Evolutionary conservation across 192 early-diverging fungal species (phyloP).

Genomic region (Pilobolus umbonatus): DNA sequence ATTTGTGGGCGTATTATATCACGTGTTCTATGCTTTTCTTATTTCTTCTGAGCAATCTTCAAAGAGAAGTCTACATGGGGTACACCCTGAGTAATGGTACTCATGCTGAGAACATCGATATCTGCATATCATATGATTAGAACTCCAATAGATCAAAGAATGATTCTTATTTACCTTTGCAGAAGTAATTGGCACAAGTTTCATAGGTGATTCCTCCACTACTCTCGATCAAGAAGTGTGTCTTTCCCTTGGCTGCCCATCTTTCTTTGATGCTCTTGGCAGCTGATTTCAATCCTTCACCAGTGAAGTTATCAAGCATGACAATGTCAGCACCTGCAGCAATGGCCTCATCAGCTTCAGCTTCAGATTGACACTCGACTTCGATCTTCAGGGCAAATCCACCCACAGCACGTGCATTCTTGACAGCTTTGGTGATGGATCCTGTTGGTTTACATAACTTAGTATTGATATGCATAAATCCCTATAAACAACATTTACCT

Average conservation of each 20-base stretch:
- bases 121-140: too few species aligned
- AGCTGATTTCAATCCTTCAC: conserved; percentile 56
- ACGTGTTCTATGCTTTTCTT: background rate
- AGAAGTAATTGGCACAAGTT: conserved; percentile 76
- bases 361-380: conserved; percentile 90
- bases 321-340: conserved; percentile 93
- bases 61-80: conserved; percentile 97
- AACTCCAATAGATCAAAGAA: background rate
- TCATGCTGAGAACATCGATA: conserved; percentile 87
- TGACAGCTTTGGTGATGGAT: conserved; percentile 88
- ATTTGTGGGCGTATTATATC: too few species aligned
- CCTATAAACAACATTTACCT: too few species aligned
- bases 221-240: conserved; percentile 81
- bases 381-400: conserved; percentile 96
- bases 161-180: conserved; percentile 53
- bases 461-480: too few species aligned
- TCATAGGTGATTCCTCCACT: conserved; percentile 95
- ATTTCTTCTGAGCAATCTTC: conserved; percentile 58
- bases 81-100: conserved; percentile 89
- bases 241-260: conserved; percentile 56
- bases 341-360: conserved; percentile 94
- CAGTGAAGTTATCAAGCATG: conserved; percentile 95
- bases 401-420: conserved; percentile 71
- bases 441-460: conserved; percentile 37
- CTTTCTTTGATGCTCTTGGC: conserved; percentile 73